Evolutionary conservation across 805 yeast species (phyloP), one percentile per base, ranked within the genome.

Genomic region (Candida caryicola): DNA sequence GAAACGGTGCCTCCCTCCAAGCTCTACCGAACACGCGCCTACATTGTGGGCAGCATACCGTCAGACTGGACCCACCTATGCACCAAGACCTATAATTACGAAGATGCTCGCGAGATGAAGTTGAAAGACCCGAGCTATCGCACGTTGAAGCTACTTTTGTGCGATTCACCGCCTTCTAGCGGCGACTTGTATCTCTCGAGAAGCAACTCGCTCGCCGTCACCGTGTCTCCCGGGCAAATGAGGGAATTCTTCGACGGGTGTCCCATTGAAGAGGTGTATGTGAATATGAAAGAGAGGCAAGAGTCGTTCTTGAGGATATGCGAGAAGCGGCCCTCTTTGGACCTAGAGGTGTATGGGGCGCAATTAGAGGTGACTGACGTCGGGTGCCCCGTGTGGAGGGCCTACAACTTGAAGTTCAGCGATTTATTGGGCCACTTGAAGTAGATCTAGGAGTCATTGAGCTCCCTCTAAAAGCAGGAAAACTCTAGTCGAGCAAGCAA

Each of bases 11-110:
- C 7, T 10, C 25, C 25, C 7, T 21, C 39, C 29, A 35, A 31
- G 16, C 33, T 52, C 1, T 60, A 50, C 43, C 37, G 34, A 9
- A 50, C 51, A 3, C 31, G 37, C 4, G 64, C 56, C 2, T 40
- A 36, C 17, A 29, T 64, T 2, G 55, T 50, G 2, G 64, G 57
- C 2, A 34, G 47, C 8, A 42, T 51, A 4, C 71, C 71, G 0
- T 37, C 33, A 2, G 59, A 62, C 37, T 50, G 57, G 41, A 33
- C 46, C 15, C 53, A 51, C 14, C 33, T 59, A 1, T 63, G 67
- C 42, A 48, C 58, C 14, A 66, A 66, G 36, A 36, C 47, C 23
- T 65, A 54, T 39, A 41, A 42, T 9, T 12, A 29, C 12, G 36
- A 39, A 23, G 18, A 29, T 7, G 14, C 34, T 8, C 38, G 42